Conservation (phyloP, 2,329 filamentous ascomycete genomes). For the Fusarium sp. region DNA sequence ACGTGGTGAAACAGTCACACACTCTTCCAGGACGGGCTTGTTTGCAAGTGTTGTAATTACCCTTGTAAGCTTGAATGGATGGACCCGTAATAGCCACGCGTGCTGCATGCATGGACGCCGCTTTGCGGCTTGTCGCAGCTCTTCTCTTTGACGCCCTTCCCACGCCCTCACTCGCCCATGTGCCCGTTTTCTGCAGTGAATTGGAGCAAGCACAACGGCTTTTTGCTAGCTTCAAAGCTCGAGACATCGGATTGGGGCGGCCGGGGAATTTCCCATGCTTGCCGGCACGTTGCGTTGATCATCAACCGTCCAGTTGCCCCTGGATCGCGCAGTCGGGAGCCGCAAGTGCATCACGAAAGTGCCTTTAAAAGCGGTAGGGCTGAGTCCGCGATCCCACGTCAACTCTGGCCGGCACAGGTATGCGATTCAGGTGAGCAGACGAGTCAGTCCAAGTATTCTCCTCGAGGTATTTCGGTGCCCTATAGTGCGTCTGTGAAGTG, state of each 20-base stretch:
- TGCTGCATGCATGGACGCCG: constrained; percentile 41
- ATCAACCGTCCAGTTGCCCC: constrained; percentile 34
- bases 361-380: constrained; percentile 38
- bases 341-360: constrained; percentile 38
- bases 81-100: constrained; percentile 42
- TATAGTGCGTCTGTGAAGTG: constrained; percentile 27
- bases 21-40: constrained; percentile 23
- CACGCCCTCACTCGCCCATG: constrained; percentile 36
- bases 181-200: constrained; percentile 25
- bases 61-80: constrained; percentile 36
- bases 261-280: constrained; percentile 30
- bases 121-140: constrained; percentile 36
- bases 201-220: constrained; percentile 17
- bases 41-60: constrained; percentile 32
- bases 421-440: constrained; percentile 24
- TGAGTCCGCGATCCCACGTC: constrained; percentile 41
- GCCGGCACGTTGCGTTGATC: constrained; percentile 36
- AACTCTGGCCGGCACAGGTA: constrained; percentile 24
- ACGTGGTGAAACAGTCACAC: constrained; percentile 33
- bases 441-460: constrained; percentile 20
- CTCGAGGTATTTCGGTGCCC: constrained; percentile 42
- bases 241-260: constrained; percentile 14
- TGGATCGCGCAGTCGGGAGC: constrained; percentile 35
- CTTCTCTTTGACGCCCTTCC: constrained; percentile 31
- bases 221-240: constrained; percentile 18